Evolutionary conservation across 2,329 filamentous ascomycete genomes (phyloP).

Genomic region (Fusarium hostae): DNA sequence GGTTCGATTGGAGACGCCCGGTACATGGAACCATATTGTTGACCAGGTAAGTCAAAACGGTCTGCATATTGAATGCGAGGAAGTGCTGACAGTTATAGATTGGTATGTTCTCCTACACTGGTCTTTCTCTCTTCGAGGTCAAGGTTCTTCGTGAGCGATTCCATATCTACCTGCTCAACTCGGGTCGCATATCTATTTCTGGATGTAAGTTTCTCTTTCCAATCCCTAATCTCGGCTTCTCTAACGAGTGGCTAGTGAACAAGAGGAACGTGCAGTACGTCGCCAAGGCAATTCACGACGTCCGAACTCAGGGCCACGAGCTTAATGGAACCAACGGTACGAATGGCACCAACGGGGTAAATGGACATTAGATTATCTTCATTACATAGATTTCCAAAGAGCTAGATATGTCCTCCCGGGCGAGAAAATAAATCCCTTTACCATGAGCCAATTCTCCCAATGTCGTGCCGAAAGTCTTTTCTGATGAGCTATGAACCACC

Average conservation of each 20-base stretch:
- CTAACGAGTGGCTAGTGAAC: conserved; percentile 68
- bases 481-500: no score
- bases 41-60: conserved; percentile 60
- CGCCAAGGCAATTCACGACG: conserved; percentile 85
- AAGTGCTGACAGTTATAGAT: conserved; percentile 66
- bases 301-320: conserved; percentile 48
- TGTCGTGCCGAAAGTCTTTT: no score
- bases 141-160: conserved; percentile 72
- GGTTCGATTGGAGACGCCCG: conserved; percentile 86
- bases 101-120: conserved; percentile 98
- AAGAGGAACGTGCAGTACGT: conserved; percentile 85
- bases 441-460: no score
- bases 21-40: conserved; percentile 95
- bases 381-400: no score
- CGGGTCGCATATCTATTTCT: conserved; percentile 35
- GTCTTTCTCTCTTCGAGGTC: conserved; percentile 78
- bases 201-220: conserved; percentile 13
- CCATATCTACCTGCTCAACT: conserved; percentile 76
- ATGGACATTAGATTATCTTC: conserved; percentile 12
- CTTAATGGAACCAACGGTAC: conserved; percentile 14
- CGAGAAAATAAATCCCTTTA: no score
- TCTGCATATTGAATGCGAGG: accelerated
- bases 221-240: conserved; percentile 56
- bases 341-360: conserved; percentile 16
- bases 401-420: no score